These are phyloP conservation scores for Trichophyton rubrum DNA, from an alignment of 2,329 filamentous ascomycete species.

Conservation along the genomic window DNA sequence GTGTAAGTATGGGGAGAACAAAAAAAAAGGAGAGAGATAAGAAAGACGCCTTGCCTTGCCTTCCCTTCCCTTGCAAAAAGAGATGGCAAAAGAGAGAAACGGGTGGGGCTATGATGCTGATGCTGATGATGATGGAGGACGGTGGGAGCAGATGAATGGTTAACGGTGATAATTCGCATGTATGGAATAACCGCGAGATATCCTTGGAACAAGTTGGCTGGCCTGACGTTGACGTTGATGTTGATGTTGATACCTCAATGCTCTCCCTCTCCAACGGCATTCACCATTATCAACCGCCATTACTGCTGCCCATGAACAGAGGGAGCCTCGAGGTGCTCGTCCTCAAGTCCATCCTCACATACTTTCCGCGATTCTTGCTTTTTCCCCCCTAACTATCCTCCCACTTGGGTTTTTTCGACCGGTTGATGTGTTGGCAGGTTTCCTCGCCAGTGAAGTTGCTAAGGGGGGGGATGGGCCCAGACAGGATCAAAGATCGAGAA, in stretches of 20 bases:
- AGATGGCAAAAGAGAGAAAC: not conserved
- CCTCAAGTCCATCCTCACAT: not conserved
- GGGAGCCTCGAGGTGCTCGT: no score
- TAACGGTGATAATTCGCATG: not conserved
- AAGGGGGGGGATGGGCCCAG: no score
- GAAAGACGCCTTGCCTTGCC: conserved; percentile 8
- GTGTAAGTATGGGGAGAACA: not conserved
- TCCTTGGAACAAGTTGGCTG: not conserved
- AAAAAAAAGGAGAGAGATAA: not conserved
- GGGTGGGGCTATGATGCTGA: not conserved
- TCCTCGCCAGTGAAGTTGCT: conserved; percentile 61
- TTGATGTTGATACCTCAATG: no score
- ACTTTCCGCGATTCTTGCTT: not conserved
- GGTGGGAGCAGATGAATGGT: no score
- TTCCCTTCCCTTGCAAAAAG: conserved; percentile 8
- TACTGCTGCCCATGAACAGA: no score
- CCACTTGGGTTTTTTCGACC: conserved; percentile 12
- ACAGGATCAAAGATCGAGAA: conserved; percentile 45
- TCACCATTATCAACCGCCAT: no score
- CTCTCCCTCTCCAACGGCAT: no score
- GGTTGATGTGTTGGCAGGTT: conserved; percentile 75
- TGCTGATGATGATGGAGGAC: no score
- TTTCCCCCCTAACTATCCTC: conserved; percentile 5
- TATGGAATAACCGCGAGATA: not conserved
- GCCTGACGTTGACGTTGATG: no score